Conservation (phyloP, 1,284 basidiomycete genomes). For the Tetrapyrgos nigripes region DNA sequence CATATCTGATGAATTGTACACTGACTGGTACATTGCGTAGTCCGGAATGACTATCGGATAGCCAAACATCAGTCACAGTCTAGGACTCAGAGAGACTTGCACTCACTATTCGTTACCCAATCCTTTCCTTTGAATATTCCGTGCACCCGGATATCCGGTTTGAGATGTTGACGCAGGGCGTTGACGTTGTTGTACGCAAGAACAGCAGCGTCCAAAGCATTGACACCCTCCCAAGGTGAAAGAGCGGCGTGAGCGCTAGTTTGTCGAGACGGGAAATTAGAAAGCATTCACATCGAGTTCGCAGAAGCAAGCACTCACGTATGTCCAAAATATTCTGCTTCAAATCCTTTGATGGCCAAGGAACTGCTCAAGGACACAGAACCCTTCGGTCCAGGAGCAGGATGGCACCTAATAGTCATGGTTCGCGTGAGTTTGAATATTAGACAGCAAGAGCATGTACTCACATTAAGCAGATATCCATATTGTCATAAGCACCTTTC, state of each 20-base stretch:
- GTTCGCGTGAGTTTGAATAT: slow-evolving; percentile 23
- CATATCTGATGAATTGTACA: slow-evolving; percentile 8
- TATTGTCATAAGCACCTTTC: slow-evolving; percentile 66
- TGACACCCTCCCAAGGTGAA: slow-evolving; percentile 77
- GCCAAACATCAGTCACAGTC: no score
- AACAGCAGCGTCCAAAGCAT: slow-evolving; percentile 80
- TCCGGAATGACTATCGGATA: slow-evolving; percentile 84
- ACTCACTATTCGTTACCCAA: slow-evolving; percentile 65
- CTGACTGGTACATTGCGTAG: slow-evolving; percentile 68
- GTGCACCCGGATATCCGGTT: slow-evolving; percentile 66
- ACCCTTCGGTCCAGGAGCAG: slow-evolving; percentile 62
- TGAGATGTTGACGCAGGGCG: slow-evolving; percentile 75
- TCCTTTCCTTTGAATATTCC: slow-evolving; percentile 69
- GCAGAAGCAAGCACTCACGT: slow-evolving; percentile 47
- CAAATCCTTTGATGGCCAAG: slow-evolving; percentile 56
- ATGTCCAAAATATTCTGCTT: slow-evolving; percentile 63
- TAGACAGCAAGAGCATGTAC: slow-evolving; percentile 30
- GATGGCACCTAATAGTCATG: slow-evolving; percentile 62
- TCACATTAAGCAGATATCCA: slow-evolving; percentile 74
- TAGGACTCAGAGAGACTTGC: no score
- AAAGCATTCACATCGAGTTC: neutral
- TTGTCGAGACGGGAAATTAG: neutral
- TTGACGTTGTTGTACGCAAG: slow-evolving; percentile 75
- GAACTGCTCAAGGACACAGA: slow-evolving; percentile 59
- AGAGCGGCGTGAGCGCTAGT: slow-evolving; percentile 69